Percentiles rank a stretch among this genome's conserved stretches.
These are phyloP conservation scores for Pseudocercospora eumusae DNA, from an alignment of 2,329 filamentous ascomycete species.

Conservation along the genomic window DNA sequence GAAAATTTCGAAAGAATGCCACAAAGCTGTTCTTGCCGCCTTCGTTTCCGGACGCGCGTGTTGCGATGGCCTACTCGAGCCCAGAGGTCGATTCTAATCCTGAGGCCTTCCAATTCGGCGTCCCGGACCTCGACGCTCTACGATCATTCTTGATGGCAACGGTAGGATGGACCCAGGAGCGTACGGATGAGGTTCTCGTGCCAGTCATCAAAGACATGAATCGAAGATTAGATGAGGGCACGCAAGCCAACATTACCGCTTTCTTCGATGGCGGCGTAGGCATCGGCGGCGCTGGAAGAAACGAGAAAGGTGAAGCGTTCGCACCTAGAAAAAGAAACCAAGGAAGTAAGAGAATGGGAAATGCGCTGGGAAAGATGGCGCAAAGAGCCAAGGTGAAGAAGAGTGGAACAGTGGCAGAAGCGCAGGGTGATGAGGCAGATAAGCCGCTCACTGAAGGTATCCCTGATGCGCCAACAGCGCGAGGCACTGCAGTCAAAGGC, in stretches of 20 bases:
- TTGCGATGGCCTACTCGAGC: constrained; percentile 78
- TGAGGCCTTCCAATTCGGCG: constrained; percentile 89
- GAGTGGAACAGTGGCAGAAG: constrained; percentile 11
- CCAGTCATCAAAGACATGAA: constrained; percentile 98
- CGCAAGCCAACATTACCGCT: constrained; percentile 92
- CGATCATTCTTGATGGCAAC: constrained; percentile 84
- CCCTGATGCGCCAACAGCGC: not conserved
- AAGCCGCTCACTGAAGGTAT: not conserved
- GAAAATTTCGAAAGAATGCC: constrained; percentile 81
- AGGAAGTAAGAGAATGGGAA: constrained; percentile 74
- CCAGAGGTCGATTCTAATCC: constrained; percentile 81
- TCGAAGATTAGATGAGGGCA: constrained; percentile 79
- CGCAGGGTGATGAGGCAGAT: not conserved
- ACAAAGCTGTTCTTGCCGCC: constrained; percentile 84
- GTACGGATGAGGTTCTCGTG: constrained; percentile 92
- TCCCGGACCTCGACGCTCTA: constrained; percentile 85
- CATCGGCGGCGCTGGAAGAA: constrained; percentile 53
- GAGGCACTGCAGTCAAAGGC: not conserved
- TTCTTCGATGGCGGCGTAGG: constrained; percentile 80
- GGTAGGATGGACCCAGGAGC: constrained; percentile 87
- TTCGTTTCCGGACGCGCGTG: constrained; percentile 74
- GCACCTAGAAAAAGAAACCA: constrained; percentile 66
- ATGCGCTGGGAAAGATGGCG: constrained; percentile 69
- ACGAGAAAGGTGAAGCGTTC: constrained; percentile 59
- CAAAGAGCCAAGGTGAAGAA: constrained; percentile 51